Percentiles rank a stretch among this genome's conserved stretches.
phyloP scores from a whole-genome alignment of 768 basidiomycete genomes.

The Cystofilobasidium ferigula region DNA sequence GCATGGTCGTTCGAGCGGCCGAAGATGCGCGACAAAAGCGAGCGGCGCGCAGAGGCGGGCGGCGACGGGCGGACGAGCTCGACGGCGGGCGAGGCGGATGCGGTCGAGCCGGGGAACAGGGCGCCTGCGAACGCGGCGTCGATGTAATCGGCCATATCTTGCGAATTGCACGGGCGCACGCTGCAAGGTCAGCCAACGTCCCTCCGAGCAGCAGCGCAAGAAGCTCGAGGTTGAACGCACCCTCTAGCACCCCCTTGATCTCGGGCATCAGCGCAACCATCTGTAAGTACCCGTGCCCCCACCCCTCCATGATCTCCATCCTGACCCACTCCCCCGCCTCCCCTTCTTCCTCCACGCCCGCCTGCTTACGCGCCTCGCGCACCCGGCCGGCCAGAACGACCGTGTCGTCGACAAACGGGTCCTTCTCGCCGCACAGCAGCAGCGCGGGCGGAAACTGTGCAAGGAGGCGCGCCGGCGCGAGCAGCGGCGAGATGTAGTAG shows the following conservation, averaged over 20 bases:
- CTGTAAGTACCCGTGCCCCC: slow-evolving; percentile 64
- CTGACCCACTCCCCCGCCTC: slow-evolving; percentile 90
- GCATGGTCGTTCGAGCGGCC: background rate
- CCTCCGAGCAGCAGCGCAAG: too few relatives aligned
- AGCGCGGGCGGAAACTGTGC: slow-evolving; percentile 88
- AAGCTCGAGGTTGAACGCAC: background rate
- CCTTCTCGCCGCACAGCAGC: slow-evolving; percentile 82
- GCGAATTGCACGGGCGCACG: background rate
- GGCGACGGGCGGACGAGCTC: background rate
- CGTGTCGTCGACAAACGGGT: slow-evolving; percentile 93
- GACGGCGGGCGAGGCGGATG: background rate
- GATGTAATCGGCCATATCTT: slow-evolving; percentile 86
- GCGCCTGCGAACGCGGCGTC: slow-evolving; percentile 52
- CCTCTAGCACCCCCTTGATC: slow-evolving; percentile 9
- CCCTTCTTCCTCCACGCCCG: slow-evolving; percentile 65
- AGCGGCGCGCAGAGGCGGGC: background rate
- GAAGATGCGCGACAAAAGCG: background rate
- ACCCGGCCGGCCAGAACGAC: slow-evolving; percentile 75
- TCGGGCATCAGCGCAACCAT: slow-evolving; percentile 71
- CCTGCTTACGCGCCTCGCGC: slow-evolving; percentile 65
- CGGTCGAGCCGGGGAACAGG: background rate
- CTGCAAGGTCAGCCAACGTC: background rate
- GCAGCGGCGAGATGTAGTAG: slow-evolving; percentile 90
- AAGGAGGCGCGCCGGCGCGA: slow-evolving; percentile 69
- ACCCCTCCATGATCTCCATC: slow-evolving; percentile 83